A percentile compares a stretch with the other conserved stretches of the same genome.
These are phyloP conservation scores for Trichoderma simmonsii DNA, from an alignment of 2,329 filamentous ascomycete genomes.

Conservation along the genomic window DNA sequence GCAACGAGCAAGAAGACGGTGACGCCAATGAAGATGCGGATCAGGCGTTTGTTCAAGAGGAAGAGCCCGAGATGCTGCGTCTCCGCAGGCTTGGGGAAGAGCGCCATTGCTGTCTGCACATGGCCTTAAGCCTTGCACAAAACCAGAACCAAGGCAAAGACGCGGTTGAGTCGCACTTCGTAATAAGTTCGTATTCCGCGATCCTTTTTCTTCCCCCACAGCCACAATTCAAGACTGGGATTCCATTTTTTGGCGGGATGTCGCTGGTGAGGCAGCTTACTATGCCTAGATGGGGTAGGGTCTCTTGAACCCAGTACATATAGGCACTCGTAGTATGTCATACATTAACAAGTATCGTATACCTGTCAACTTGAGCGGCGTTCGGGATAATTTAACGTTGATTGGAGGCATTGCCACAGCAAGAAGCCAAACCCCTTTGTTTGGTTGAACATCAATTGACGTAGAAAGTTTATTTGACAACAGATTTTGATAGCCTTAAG, in stretches of 20 bases:
- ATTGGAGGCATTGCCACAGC: not conserved
- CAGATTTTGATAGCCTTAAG: not conserved
- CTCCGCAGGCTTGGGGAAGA: constrained; percentile 19
- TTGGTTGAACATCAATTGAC: not conserved
- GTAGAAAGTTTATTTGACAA: not conserved
- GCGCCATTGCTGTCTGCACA: constrained; percentile 14
- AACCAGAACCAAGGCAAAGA: not conserved
- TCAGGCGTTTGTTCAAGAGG: constrained; percentile 33
- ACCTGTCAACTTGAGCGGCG: not conserved
- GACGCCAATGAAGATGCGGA: constrained; percentile 29
- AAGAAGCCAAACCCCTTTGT: not conserved
- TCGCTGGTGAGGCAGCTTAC: not conserved
- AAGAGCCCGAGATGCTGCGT: constrained; percentile 20
- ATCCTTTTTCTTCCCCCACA: not conserved
- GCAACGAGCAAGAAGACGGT: constrained; percentile 25
- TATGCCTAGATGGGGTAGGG: not conserved
- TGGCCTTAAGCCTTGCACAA: not conserved
- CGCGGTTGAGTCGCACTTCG: not conserved
- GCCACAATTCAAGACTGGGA: constrained; percentile 1
- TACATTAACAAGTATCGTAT: not conserved
- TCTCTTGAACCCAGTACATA: not conserved
- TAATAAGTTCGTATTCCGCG: not conserved
- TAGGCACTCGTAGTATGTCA: rapidly evolving
- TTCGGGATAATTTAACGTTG: not conserved
- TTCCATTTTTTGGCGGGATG: constrained; percentile 1